Evolutionary conservation across 2,329 filamentous ascomycete genomes (phyloP), one percentile per base, ranked within the genome.

Genomic region (Talaromyces sp.): DNA sequence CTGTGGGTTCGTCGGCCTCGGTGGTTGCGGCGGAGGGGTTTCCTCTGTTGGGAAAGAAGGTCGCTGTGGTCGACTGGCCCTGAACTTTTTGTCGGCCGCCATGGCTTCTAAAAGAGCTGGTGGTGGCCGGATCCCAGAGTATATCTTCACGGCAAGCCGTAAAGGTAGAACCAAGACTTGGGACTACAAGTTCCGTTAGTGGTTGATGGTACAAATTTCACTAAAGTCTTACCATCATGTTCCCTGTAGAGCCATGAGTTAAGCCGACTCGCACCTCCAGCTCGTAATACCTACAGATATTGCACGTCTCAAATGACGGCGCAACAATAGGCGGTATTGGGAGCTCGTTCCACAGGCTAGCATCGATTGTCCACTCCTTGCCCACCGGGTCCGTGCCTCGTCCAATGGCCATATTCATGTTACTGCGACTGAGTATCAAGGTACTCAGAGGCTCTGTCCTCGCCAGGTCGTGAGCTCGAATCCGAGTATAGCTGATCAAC

Each of bases 291-390:
- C 93, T 85, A 57, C 85, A 84, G 55, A 98, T 84, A 73, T 98
- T 98, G 77, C 95, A 99, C 1, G 92, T 91, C 55, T 86, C 82
- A 72, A 99, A 99, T 0, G 87, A 88, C 0, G 95, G 95, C 10
- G 92, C 88, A 11, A 99, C 86, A 0, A 91, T 93, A 72, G 91
- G 95, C 2, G 93, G 95, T 6, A 98, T 80, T 0, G 86, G 80
- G 56, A 85, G 81, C 47, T 81, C 80, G 64, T 85, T 85, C 95
- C 95, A 99, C 47, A 93, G 72, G 1, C 81, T 82, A 55, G 85
- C 79, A 60, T 92, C 88, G 27, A 96, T 72, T n/a, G 84, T 81
- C 61, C 88, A 80, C 69, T 96, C 90, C 11, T 85, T 84, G 53
- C 86, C 86, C 7, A 86, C 79, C 3, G 87, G 77, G 69, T 80